Evolutionary conservation across 176 grass and related monocot species (phyloP).

Genomic region (Thinopyrum elongatum): DNA sequence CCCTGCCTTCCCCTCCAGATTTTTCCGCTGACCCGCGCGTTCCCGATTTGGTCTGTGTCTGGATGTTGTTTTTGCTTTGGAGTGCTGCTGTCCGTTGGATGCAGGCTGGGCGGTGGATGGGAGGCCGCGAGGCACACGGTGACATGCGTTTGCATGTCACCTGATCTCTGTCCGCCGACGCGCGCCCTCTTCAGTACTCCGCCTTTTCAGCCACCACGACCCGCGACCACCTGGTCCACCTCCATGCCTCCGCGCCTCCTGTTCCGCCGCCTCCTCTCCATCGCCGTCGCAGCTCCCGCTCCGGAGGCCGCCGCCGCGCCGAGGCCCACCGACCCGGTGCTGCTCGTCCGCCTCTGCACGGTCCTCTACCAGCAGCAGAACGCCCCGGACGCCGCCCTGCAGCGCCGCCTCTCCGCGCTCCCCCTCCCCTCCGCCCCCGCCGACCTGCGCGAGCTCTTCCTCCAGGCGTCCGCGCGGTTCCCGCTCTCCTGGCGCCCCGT

Average conservation of each 20-base stretch:
- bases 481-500: constrained; percentile 74
- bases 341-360: constrained; percentile 69
- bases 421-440: constrained; percentile 20
- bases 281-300: background rate
- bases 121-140: no score
- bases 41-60: no score
- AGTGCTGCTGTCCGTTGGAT: no score
- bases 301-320: background rate
- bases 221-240: background rate
- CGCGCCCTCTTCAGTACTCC: no score
- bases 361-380: constrained; percentile 80
- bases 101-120: no score
- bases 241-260: constrained; percentile 24
- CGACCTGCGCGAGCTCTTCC: constrained; percentile 68
- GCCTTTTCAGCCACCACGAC: background rate
- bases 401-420: constrained; percentile 49
- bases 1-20: no score
- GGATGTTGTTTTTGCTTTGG: no score
- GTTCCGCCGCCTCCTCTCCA: constrained; percentile 21
- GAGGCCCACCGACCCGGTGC: constrained; percentile 38
- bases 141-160: no score
- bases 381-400: constrained; percentile 47
- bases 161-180: no score
- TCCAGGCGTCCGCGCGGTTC: constrained; percentile 64
- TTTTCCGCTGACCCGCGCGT: no score